phyloP scores from a whole-genome alignment of 352 stramenopile species.

The Pythium myriotylum region DNA sequence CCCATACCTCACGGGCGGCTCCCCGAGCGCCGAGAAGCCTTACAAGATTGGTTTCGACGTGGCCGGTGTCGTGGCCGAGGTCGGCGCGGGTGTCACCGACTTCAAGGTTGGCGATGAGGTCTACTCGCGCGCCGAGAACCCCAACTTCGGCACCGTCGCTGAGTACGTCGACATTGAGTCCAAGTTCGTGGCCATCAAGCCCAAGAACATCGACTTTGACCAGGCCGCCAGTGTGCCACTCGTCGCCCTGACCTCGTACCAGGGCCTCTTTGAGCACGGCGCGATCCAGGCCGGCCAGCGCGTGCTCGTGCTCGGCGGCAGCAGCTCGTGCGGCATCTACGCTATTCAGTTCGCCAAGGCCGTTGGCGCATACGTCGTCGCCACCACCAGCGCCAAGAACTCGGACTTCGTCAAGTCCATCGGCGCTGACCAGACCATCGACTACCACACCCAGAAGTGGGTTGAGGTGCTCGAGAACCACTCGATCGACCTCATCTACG shows the following conservation, averaged over 20 bases:
- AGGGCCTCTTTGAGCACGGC: slow-evolving; percentile 31
- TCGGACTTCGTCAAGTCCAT: slow-evolving; percentile 38
- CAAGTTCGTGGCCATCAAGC: slow-evolving; percentile 41
- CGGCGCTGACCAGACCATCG: slow-evolving; percentile 43
- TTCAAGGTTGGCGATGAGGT: slow-evolving; percentile 24
- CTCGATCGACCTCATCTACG: slow-evolving; percentile 32
- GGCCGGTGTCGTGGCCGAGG: slow-evolving; percentile 14
- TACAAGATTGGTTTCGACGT: slow-evolving; percentile 23
- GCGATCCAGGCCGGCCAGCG: slow-evolving; percentile 20
- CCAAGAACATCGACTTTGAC: slow-evolving; percentile 38
- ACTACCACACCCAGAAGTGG: slow-evolving; percentile 52
- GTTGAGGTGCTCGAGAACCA: slow-evolving; percentile 29
- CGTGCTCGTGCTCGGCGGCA: slow-evolving; percentile 43
- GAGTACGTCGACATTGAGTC: slow-evolving; percentile 44
- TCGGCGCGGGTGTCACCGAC: slow-evolving; percentile 12
- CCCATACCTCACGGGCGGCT: slow-evolving; percentile 9
- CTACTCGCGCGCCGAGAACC: slow-evolving; percentile 24
- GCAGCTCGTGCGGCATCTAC: slow-evolving; percentile 40
- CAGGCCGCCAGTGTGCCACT: slow-evolving; percentile 40
- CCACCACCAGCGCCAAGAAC: slow-evolving; percentile 41
- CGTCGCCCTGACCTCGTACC: slow-evolving; percentile 38
- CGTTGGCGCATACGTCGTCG: slow-evolving; percentile 25
- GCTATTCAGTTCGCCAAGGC: slow-evolving; percentile 27
- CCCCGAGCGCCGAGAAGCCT: slow-evolving; percentile 20
- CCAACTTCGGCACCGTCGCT: slow-evolving; percentile 30